Evolutionary conservation across 768 basidiomycete species (phyloP).

Genomic region (Calocybe cyanea): DNA sequence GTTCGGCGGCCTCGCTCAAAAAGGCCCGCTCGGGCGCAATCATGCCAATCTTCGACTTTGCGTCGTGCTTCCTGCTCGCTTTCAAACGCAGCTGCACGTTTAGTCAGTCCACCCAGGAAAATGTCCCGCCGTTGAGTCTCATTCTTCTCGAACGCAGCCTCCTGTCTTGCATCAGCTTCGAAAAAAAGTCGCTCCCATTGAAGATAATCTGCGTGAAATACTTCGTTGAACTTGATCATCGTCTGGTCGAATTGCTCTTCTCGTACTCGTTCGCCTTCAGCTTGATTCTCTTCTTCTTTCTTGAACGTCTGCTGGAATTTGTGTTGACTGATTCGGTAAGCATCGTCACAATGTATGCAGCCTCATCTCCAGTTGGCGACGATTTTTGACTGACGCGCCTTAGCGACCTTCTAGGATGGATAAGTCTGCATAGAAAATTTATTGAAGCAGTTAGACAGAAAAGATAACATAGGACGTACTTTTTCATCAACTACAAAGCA

Average conservation of each 20-base stretch:
- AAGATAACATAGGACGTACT: too few species aligned
- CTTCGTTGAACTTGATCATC: neutral
- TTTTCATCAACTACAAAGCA: too few species aligned
- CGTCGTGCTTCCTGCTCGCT: neutral
- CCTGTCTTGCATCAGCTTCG: constrained; percentile 1
- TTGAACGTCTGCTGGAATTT: constrained; percentile 1
- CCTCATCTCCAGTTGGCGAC: neutral
- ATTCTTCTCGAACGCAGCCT: neutral
- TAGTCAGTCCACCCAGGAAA: constrained; percentile 3
- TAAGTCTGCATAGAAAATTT: too few species aligned
- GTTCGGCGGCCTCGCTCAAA: neutral
- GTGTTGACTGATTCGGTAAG: neutral
- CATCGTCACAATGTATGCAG: neutral
- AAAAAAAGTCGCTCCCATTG: neutral
- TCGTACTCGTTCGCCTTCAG: constrained; percentile 2
- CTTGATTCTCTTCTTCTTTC: constrained; percentile 2
- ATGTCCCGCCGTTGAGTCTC: neutral
- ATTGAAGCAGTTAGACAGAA: too few species aligned
- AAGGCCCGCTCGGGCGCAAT: neutral
- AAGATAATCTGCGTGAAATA: neutral
- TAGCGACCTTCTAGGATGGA: too few species aligned
- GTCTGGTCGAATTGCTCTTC: constrained; percentile 2
- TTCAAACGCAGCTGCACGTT: neutral
- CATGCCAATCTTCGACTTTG: constrained; percentile 4
- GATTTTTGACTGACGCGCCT: too few species aligned